Evolutionary conservation across 306 rosid genomes (phyloP).

Genomic region (Luffa aegyptiaca): DNA sequence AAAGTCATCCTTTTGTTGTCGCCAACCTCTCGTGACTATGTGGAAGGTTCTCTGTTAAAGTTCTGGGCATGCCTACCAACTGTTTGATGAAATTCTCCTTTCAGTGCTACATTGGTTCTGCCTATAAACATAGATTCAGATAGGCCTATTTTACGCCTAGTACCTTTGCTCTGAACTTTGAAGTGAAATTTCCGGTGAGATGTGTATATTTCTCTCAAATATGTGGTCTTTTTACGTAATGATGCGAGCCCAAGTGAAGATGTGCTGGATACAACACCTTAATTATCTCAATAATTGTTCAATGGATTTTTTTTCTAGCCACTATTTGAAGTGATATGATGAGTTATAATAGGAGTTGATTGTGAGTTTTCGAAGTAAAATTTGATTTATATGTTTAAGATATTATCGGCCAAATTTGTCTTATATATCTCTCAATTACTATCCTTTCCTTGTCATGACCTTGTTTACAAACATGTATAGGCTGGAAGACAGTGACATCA

Average conservation of each 20-base stretch:
- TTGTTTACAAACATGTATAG: not conserved
- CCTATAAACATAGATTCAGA: not conserved
- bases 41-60: not conserved
- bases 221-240: not conserved
- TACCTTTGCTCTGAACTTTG: not conserved
- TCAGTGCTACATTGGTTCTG: not conserved
- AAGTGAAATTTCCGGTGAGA: not conserved
- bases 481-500: not conserved
- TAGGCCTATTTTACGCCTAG: not conserved
- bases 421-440: not conserved
- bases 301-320: not conserved
- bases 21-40: not conserved
- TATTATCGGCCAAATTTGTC: not conserved
- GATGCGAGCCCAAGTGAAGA: not conserved
- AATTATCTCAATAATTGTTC: not conserved
- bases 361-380: not conserved
- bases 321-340: not conserved
- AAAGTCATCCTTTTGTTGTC: not conserved
- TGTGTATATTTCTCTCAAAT: not conserved
- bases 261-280: not conserved
- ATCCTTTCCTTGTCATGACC: not conserved
- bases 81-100: constrained; percentile 20
- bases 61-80: not conserved
- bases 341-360: not conserved
- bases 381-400: not conserved